Conservation (phyloP, 2,329 filamentous ascomycete genomes). For the Pseudohalonectria lignicola region DNA sequence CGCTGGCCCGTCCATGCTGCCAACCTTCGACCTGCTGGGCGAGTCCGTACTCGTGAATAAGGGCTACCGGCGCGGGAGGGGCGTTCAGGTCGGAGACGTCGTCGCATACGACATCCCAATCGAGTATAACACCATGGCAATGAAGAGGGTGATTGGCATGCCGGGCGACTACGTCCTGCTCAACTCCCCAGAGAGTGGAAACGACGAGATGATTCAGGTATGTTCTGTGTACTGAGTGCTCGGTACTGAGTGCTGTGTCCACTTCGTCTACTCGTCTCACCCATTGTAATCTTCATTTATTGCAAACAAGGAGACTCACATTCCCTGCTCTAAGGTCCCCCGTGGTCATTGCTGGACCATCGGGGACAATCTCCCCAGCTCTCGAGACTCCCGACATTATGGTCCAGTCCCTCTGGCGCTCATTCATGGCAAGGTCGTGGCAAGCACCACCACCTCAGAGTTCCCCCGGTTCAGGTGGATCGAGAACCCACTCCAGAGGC, state of each 20-base stretch:
- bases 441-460: slow-evolving; percentile 17
- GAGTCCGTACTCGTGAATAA: slow-evolving; percentile 62
- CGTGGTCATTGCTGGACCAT: slow-evolving; percentile 85
- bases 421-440: slow-evolving; percentile 72
- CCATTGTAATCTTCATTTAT: no score
- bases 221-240: no score
- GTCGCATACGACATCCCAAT: slow-evolving; percentile 70
- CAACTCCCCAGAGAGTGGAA: slow-evolving; percentile 42
- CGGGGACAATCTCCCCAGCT: slow-evolving; percentile 78
- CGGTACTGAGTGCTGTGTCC: background rate
- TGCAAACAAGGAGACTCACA: no score
- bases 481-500: slow-evolving; percentile 18
- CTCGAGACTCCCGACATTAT: slow-evolving; percentile 76
- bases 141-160: slow-evolving; percentile 73
- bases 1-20: slow-evolving; percentile 77
- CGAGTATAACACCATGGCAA: slow-evolving; percentile 44
- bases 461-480: slow-evolving; percentile 40
- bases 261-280: background rate
- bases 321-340: slow-evolving; percentile 52
- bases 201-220: slow-evolving; percentile 56
- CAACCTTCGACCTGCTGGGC: slow-evolving; percentile 59
- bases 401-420: slow-evolving; percentile 80
- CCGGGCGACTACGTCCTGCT: slow-evolving; percentile 65
- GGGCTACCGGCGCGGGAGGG: slow-evolving; percentile 56
- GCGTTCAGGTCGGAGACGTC: slow-evolving; percentile 66